A percentile compares a stretch with the other conserved stretches of the same genome.
phyloP scores from a whole-genome alignment of 2,329 filamentous ascomycete genomes.

The Penicillium sp. region DNA sequence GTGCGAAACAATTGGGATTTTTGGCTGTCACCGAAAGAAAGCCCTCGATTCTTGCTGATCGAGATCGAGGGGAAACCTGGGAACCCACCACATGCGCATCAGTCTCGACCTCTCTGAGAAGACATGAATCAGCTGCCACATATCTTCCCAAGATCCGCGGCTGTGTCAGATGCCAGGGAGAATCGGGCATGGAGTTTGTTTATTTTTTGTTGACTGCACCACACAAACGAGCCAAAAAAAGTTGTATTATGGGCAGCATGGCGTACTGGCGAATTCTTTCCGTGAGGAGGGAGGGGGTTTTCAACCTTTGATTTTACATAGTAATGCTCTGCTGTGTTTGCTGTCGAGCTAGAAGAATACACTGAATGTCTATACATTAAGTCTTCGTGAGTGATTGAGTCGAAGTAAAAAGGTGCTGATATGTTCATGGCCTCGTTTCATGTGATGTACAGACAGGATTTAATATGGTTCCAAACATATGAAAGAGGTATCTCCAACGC shows the following conservation, averaged over 20 bases:
- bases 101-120: background rate
- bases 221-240: constrained; percentile 28
- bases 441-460: background rate
- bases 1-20: background rate
- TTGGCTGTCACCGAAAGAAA: background rate
- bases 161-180: constrained; percentile 2
- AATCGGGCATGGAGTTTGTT: constrained; percentile 24
- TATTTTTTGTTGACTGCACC: constrained; percentile 9
- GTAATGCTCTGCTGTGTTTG: constrained; percentile 18
- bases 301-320: constrained; percentile 23
- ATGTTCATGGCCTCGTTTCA: background rate
- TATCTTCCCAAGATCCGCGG: background rate
- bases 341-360: constrained; percentile 21
- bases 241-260: constrained; percentile 41
- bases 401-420: background rate
- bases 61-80: background rate
- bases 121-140: background rate
- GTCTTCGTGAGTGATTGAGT: background rate
- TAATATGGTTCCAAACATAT: background rate
- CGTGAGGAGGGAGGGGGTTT: constrained; percentile 22
- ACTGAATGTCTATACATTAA: constrained; percentile 12
- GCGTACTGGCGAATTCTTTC: constrained; percentile 38
- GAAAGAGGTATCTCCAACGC: background rate
- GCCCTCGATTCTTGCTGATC: background rate
- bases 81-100: background rate